These are phyloP conservation scores for Lepidium africanum DNA, from an alignment of 345 rosid species.

Conservation along the genomic window DNA sequence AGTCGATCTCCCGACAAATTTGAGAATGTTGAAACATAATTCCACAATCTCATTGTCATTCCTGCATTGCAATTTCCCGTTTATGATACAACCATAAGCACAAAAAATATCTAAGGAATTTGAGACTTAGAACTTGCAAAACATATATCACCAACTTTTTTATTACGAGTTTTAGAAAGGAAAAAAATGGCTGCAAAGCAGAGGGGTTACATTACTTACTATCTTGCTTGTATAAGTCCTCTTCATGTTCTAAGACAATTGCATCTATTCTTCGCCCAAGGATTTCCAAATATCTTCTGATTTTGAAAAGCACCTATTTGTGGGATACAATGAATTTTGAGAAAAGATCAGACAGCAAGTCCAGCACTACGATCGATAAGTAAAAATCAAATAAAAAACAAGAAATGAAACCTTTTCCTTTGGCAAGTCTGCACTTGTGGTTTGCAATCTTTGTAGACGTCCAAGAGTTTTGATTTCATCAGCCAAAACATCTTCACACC, in stretches of 20 bases:
- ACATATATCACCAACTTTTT: not conserved
- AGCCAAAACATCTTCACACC: conserved; percentile 96
- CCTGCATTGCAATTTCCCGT: conserved; percentile 41
- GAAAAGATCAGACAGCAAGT: not conserved
- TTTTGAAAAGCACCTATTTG: conserved; percentile 80
- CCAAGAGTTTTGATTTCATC: conserved; percentile 71
- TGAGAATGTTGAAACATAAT: conserved; percentile 89
- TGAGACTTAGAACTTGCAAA: not conserved
- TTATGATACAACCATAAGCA: not conserved
- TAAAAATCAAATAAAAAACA: not conserved
- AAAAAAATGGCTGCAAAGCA: not conserved
- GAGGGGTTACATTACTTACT: conserved; percentile 41
- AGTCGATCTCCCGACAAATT: conserved; percentile 88
- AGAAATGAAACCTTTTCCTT: conserved; percentile 60
- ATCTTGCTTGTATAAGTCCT: conserved; percentile 67
- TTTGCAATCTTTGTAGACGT: conserved; percentile 80
- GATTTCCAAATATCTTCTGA: conserved; percentile 86
- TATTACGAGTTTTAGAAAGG: not conserved
- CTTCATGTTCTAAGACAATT: conserved; percentile 65
- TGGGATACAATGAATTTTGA: not conserved
- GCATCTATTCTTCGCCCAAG: conserved; percentile 81
- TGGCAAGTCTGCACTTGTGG: conserved; percentile 95
- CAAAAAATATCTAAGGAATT: not conserved
- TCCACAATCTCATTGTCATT: conserved; percentile 84
- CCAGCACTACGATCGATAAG: not conserved